Base-by-base conservation (phyloP, 805 yeast genomes). In the Wickerhamomyces chaumierensis region DNA sequence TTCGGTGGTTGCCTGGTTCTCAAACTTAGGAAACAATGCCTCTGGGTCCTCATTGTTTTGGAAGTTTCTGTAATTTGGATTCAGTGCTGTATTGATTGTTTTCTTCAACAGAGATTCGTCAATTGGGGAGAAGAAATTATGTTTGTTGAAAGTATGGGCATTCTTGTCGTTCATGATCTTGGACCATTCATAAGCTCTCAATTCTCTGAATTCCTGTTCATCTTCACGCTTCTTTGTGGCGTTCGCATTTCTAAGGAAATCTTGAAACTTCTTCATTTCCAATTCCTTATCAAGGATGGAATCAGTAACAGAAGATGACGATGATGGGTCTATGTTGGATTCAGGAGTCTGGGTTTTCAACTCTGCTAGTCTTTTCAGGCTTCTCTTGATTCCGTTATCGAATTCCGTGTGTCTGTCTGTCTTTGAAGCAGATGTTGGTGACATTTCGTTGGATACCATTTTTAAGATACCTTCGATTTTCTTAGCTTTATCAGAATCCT, bases 191-290 rank as follows among this genome's bases (percentile, higher is more conserved):
- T 60, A 73, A 0, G 80, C 77, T 32, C 65, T 63, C 31, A 60
- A 50, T 35, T 68, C 69, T 29, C 75, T 64, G 48, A 71, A 73
- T 32, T 60, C 49, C 31, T 60, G 60, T 41, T 71, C 72, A 29
- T 66, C 67, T 25, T 60, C 61, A 16, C 45, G 36, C 18, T 65
- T 66, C 39, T 60, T 61, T 16, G 58, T 56, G 15, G 52, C 51
- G 41, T 71, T 70, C 4, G 76, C 69, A 6, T 60, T 54, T 34
- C 60, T 52, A 29, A 77, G 57, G 37, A 66, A 71, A 0, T 42
- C 45, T 46, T 73, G 71, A 18, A 75, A 28, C 46, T 47, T 46
- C 42, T 49, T 33, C 53, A 42, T 37, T 9, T 43, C 39, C 17
- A 51, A 37, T 23, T 33, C 34, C 2, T 29, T 31, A 16, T 33